Percentiles rank a stretch among this genome's conserved stretches.
These are phyloP conservation scores for Vicia faba DNA, from an alignment of 306 rosid species.

Conservation along the genomic window DNA sequence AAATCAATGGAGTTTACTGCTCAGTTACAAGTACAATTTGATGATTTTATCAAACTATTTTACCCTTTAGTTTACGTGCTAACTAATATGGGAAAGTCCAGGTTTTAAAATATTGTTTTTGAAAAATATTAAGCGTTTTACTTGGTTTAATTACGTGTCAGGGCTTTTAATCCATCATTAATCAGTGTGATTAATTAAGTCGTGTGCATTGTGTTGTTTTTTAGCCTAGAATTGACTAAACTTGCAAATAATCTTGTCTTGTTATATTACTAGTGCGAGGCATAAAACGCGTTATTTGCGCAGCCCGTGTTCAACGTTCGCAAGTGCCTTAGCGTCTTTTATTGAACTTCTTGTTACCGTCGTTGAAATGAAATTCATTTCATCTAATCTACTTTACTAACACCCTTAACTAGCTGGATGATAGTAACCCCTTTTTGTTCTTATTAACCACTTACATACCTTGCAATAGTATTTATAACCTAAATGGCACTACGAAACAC, in stretches of 20 bases:
- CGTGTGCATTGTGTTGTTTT: neutral
- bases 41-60: too few relatives aligned
- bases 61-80: too few relatives aligned
- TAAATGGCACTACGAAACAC: too few relatives aligned
- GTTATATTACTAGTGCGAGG: conserved; percentile 13
- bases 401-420: conserved; percentile 44
- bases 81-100: too few relatives aligned
- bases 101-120: too few relatives aligned
- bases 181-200: conserved; percentile 3
- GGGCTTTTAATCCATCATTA: neutral
- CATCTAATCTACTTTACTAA: too few relatives aligned
- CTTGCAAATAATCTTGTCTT: conserved; percentile 20
- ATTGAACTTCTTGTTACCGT: conserved; percentile 45
- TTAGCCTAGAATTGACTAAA: conserved; percentile 40
- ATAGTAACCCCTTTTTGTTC: conserved; percentile 25
- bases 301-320: conserved; percentile 33
- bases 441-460: neutral
- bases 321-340: conserved; percentile 40
- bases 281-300: conserved; percentile 42
- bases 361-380: conserved; percentile 29
- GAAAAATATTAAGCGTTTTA: too few relatives aligned
- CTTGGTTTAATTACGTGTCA: conserved; percentile 19
- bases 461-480: too few relatives aligned
- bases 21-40: too few relatives aligned
- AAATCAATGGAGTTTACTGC: too few relatives aligned